Conservation (phyloP, 1,284 basidiomycete genomes). For the Mycosarcoma mackinlayi region DNA sequence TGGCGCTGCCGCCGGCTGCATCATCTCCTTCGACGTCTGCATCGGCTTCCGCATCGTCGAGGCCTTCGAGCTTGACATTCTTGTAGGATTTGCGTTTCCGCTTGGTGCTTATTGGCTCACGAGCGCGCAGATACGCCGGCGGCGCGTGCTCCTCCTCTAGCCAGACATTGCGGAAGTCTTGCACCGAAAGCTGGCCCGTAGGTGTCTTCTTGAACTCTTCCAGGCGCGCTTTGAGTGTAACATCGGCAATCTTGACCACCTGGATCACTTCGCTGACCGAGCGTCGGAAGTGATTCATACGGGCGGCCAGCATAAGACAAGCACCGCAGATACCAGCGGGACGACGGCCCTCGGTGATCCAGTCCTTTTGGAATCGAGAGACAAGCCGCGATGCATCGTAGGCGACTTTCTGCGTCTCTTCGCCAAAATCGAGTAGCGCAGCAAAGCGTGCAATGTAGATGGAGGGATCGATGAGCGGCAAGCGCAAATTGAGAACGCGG, state of each 20-base stretch:
- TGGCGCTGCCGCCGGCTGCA: slow-evolving; percentile 45
- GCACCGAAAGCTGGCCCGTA: slow-evolving; percentile 84
- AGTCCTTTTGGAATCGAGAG: slow-evolving; percentile 93
- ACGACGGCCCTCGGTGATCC: slow-evolving; percentile 94
- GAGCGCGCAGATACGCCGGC: slow-evolving; percentile 78
- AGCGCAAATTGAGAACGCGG: slow-evolving; percentile 82
- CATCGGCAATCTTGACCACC: slow-evolving; percentile 97
- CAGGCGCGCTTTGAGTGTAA: slow-evolving; percentile 90
- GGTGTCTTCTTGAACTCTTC: slow-evolving; percentile 93
- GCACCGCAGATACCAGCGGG: slow-evolving; percentile 98
- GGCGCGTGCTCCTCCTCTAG: slow-evolving; percentile 90
- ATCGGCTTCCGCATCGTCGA: slow-evolving; percentile 37
- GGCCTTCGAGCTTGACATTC: slow-evolving; percentile 36
- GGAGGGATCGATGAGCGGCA: slow-evolving; percentile 92
- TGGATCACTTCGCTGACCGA: slow-evolving; percentile 90
- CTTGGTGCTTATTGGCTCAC: slow-evolving; percentile 75
- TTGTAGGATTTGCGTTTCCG: slow-evolving; percentile 69
- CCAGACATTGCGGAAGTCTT: slow-evolving; percentile 92
- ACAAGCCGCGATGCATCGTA: slow-evolving; percentile 93
- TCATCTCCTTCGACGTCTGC: slow-evolving; percentile 72
- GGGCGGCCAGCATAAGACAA: slow-evolving; percentile 89
- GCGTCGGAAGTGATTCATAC: slow-evolving; percentile 97
- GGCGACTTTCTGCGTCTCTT: slow-evolving; percentile 89
- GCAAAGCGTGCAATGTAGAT: slow-evolving; percentile 98
- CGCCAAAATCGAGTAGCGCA: slow-evolving; percentile 94